Percentiles rank a stretch among this genome's conserved stretches.
These are phyloP conservation scores for Podila epigama DNA, from an alignment of 192 early-diverging fungal species.

Conservation along the genomic window DNA sequence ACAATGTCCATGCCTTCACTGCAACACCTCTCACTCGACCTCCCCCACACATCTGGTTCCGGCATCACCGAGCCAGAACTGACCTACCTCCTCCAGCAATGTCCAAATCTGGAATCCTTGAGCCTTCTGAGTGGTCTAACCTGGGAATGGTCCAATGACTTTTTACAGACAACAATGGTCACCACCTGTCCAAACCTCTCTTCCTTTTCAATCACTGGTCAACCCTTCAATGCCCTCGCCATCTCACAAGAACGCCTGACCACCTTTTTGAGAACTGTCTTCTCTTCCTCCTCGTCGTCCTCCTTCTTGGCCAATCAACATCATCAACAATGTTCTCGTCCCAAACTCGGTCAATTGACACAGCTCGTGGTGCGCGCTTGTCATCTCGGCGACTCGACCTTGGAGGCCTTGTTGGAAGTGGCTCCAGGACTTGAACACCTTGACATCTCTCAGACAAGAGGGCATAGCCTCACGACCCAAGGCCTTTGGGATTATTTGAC, in stretches of 20 bases:
- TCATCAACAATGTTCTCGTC: too few species aligned
- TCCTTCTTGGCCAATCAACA: too few species aligned
- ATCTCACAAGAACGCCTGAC: neutral
- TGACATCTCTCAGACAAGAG: slow-evolving; percentile 25
- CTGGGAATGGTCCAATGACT: neutral
- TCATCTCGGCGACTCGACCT: slow-evolving; percentile 5
- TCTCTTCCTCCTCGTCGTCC: too few species aligned
- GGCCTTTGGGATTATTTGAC: slow-evolving; percentile 10
- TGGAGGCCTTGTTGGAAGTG: slow-evolving; percentile 1
- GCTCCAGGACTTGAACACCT: slow-evolving; percentile 13
- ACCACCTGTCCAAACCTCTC: neutral
- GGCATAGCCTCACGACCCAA: neutral
- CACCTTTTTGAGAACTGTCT: too few species aligned
- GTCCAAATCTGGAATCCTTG: neutral
- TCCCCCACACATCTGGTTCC: too few species aligned
- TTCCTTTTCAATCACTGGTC: neutral
- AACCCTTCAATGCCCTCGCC: neutral
- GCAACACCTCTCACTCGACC: too few species aligned
- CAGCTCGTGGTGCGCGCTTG: slow-evolving; percentile 3
- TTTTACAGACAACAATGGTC: neutral
- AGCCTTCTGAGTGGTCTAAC: neutral
- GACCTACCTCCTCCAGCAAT: neutral
- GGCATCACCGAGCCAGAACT: neutral
- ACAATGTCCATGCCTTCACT: too few species aligned
- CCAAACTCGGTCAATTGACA: neutral